Percentiles rank a stretch among this genome's conserved stretches.
These are phyloP conservation scores for Picea abies DNA, from an alignment of 83 land plant genomes.

Conservation along the genomic window DNA sequence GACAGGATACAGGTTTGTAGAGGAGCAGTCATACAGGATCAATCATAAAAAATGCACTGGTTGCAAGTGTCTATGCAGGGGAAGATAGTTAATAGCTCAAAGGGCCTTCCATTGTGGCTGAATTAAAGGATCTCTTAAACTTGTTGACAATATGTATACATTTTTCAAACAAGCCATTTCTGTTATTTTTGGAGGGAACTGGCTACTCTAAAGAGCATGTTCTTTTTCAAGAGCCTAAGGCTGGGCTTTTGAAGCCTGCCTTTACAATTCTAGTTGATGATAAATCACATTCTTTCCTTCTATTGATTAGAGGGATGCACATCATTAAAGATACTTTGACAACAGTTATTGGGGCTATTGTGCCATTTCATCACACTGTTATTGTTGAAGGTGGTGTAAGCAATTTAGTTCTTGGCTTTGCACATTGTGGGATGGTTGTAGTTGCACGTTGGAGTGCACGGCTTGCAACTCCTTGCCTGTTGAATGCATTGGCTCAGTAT, in stretches of 20 bases:
- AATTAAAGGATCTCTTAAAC: slow-evolving; percentile 66
- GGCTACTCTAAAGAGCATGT: slow-evolving; percentile 76
- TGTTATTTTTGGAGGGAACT: slow-evolving; percentile 77
- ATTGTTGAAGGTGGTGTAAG: slow-evolving; percentile 83
- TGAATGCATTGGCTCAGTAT: too few species aligned
- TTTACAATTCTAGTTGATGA: slow-evolving; percentile 77
- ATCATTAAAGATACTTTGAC: slow-evolving; percentile 96
- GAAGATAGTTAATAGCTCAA: slow-evolving; percentile 59
- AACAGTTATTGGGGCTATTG: slow-evolving; percentile 95
- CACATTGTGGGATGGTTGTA: slow-evolving; percentile 99
- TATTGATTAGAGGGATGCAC: slow-evolving; percentile 94
- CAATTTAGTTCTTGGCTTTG: slow-evolving; percentile 93
- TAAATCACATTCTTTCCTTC: too few species aligned
- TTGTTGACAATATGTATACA: slow-evolving; percentile 82
- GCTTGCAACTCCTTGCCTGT: slow-evolving; percentile 77
- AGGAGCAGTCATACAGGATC: too few species aligned
- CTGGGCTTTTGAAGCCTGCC: slow-evolving; percentile 96
- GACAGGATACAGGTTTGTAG: too few species aligned
- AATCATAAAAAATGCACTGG: too few species aligned
- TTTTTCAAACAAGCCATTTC: slow-evolving; percentile 93
- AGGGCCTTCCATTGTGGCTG: slow-evolving; percentile 59
- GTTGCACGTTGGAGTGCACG: slow-evolving; percentile 99
- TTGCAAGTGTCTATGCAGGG: slow-evolving; percentile 54
- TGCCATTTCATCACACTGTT: slow-evolving; percentile 94
- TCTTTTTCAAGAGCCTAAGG: slow-evolving; percentile 91